phyloP scores from a whole-genome alignment of 805 yeast species.

The Saccharomycopsis fibuligera region DNA sequence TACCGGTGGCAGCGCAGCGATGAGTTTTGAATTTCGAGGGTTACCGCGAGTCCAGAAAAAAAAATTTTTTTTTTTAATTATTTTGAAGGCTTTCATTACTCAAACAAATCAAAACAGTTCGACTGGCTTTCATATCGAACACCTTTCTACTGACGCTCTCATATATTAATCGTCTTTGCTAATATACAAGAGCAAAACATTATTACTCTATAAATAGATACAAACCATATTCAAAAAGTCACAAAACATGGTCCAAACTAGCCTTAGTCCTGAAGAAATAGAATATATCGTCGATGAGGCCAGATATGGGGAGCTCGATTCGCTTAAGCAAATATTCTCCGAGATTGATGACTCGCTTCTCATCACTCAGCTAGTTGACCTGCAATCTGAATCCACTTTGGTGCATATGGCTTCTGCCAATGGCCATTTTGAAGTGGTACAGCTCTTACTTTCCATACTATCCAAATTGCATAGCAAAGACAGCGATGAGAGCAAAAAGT shows the following conservation, averaged over 20 bases:
- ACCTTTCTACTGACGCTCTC: too few relatives aligned
- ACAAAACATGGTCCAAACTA: conserved; percentile 23
- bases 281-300: conserved; percentile 80
- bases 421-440: conserved; percentile 70
- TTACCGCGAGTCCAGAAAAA: too few relatives aligned
- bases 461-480: conserved; percentile 26
- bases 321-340: conserved; percentile 60
- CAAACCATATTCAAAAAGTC: too few relatives aligned
- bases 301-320: conserved; percentile 80
- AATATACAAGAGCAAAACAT: too few relatives aligned
- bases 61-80: too few relatives aligned
- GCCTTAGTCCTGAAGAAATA: conserved; percentile 62
- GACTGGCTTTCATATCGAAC: too few relatives aligned
- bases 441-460: conserved; percentile 48
- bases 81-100: too few relatives aligned
- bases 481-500: conserved; percentile 35
- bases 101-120: too few relatives aligned
- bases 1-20: too few relatives aligned
- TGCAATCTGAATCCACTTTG: conserved; percentile 61
- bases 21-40: too few relatives aligned
- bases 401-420: conserved; percentile 95
- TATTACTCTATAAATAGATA: too few relatives aligned
- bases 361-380: conserved; percentile 29
- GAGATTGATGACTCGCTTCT: conserved; percentile 43
- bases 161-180: too few relatives aligned